A percentile compares a stretch with the other conserved stretches of the same genome.
Evolutionary conservation across 2,329 filamentous ascomycete genomes (phyloP).

Genomic region (Fusarium sp.): DNA sequence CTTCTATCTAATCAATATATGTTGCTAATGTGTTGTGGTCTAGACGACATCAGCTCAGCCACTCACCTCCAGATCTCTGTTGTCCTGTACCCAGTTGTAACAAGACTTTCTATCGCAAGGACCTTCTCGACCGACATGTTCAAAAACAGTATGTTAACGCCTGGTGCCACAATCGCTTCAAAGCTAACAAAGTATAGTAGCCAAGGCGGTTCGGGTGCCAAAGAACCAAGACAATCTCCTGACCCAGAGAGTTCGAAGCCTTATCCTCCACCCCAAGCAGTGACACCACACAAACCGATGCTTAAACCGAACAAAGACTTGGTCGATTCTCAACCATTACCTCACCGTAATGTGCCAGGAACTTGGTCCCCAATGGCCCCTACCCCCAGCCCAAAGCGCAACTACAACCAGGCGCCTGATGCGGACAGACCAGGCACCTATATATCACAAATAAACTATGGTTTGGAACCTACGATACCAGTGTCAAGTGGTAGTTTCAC

Average conservation of each 20-base stretch:
- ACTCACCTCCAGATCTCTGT: conserved; percentile 64
- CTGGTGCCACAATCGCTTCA: not conserved
- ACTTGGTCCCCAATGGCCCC: conserved; percentile 42
- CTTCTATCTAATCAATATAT: conserved; percentile 1
- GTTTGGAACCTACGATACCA: conserved; percentile 38
- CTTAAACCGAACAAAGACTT: conserved; percentile 2
- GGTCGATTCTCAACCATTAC: conserved; percentile 13
- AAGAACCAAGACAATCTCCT: conserved; percentile 7
- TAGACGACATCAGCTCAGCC: conserved; percentile 71
- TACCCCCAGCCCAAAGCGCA: conserved; percentile 18
- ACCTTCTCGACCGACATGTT: conserved; percentile 69
- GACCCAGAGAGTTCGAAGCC: conserved; percentile 34
- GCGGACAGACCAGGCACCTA: conserved; percentile 39
- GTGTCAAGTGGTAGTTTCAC: conserved; percentile 29
- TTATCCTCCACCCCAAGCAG: conserved; percentile 25
- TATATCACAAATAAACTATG: conserved; percentile 40
- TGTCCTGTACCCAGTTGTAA: conserved; percentile 67
- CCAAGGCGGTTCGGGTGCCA: conserved; percentile 30
- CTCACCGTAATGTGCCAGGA: conserved; percentile 19
- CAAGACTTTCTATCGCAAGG: conserved; percentile 68
- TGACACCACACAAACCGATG: conserved; percentile 12
- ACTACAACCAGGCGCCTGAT: conserved; percentile 25
- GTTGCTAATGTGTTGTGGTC: conserved; percentile 42
- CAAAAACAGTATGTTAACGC: conserved; percentile 53
- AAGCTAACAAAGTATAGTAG: conserved; percentile 40